Conservation (phyloP, 208 protist genomes). For the Kentomonas sorsogonicus region DNA sequence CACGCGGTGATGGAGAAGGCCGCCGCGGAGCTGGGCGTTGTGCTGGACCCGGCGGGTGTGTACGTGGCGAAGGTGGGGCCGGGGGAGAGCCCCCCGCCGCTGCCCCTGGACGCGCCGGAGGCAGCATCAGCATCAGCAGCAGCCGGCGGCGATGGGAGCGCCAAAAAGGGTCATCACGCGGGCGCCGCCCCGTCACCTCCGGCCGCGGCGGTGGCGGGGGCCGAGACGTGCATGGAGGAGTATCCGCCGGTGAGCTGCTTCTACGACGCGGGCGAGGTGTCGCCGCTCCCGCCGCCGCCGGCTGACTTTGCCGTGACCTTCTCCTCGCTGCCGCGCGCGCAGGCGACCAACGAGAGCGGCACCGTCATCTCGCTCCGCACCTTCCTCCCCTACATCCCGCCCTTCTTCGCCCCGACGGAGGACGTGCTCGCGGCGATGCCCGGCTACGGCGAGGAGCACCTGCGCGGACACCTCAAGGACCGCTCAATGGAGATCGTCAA, state of each 20-base stretch:
- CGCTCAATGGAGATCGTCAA: conserved; percentile 66
- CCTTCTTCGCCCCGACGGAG: conserved; percentile 77
- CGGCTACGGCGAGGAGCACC: conserved; percentile 84
- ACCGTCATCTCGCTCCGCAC: conserved; percentile 61
- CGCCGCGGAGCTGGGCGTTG: conserved; percentile 26
- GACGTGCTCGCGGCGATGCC: conserved; percentile 69
- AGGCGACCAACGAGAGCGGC: conserved; percentile 42
- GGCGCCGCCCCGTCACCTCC: conserved; percentile 4
- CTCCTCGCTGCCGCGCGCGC: conserved; percentile 31
- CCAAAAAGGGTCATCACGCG: neutral
- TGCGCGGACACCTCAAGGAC: conserved; percentile 57
- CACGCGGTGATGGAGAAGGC: conserved; percentile 42
- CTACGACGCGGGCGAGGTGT: conserved; percentile 72
- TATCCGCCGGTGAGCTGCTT: conserved; percentile 65
- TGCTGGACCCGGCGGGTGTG: conserved; percentile 43
- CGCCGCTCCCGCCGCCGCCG: conserved; percentile 53
- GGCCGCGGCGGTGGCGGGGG: conserved; percentile 1
- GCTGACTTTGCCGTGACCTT: conserved; percentile 63
- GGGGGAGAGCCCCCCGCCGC: conserved; percentile 12
- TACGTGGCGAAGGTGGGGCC: conserved; percentile 56
- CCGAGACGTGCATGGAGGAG: neutral
- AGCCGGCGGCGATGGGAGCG: neutral
- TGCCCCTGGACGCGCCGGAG: neutral
- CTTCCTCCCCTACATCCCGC: conserved; percentile 77
- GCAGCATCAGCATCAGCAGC: neutral